These are phyloP conservation scores for Metarhizium rileyi DNA, from an alignment of 2,329 filamentous ascomycete genomes.

Conservation along the genomic window DNA sequence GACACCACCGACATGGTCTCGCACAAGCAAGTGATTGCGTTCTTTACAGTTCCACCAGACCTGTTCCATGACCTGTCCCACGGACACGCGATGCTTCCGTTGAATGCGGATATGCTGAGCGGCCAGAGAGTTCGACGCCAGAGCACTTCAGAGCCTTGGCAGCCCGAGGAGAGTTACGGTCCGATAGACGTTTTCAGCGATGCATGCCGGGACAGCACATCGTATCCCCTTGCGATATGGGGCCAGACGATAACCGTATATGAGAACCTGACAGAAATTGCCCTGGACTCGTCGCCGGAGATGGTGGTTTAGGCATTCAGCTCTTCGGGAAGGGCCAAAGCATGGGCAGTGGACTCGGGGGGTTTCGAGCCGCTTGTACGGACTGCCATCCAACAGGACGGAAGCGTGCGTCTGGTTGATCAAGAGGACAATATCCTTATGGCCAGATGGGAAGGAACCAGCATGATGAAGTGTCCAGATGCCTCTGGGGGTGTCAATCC, in stretches of 20 bases:
- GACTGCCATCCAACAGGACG: slow-evolving; percentile 19
- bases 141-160: slow-evolving; percentile 12
- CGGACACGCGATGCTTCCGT: slow-evolving; percentile 6
- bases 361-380: slow-evolving; percentile 10
- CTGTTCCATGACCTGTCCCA: slow-evolving; percentile 31
- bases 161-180: slow-evolving; percentile 12
- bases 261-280: slow-evolving; percentile 22
- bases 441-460: slow-evolving; percentile 8
- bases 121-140: slow-evolving; percentile 6
- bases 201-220: slow-evolving; percentile 8
- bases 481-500: slow-evolving; percentile 4
- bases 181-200: slow-evolving; percentile 13
- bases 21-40: slow-evolving; percentile 34
- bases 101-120: slow-evolving; percentile 1
- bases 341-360: slow-evolving; percentile 22
- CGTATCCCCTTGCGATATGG: slow-evolving; percentile 21
- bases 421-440: slow-evolving; percentile 20
- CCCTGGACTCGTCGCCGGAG: slow-evolving; percentile 21
- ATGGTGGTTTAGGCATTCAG: slow-evolving; percentile 27
- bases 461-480: background rate
- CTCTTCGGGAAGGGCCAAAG: slow-evolving; percentile 22
- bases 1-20: background rate
- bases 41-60: slow-evolving; percentile 53
- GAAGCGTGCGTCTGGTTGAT: slow-evolving; percentile 23
- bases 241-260: slow-evolving; percentile 23